Conservation (phyloP, 805 yeast genomes). For the Schizosaccharomyces cryophilus region DNA sequence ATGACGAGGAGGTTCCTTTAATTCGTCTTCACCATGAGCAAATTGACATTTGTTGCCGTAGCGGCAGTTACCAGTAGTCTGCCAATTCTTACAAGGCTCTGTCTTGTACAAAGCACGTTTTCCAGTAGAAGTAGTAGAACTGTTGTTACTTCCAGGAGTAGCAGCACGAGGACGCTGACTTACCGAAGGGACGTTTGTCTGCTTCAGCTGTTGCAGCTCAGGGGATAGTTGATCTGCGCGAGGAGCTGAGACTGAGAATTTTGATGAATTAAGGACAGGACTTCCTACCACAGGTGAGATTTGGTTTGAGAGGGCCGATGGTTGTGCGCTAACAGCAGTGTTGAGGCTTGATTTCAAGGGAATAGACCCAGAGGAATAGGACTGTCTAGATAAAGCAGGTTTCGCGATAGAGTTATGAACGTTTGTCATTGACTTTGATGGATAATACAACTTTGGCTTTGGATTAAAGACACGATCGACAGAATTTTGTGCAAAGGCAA, state of each 20-base stretch:
- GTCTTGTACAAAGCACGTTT: conserved; percentile 1
- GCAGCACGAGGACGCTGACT: too few species aligned
- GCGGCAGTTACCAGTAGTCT: not conserved
- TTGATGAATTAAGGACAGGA: not conserved
- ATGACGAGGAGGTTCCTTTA: not conserved
- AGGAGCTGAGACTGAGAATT: not conserved
- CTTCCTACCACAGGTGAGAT: not conserved
- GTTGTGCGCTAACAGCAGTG: not conserved
- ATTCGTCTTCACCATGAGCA: not conserved
- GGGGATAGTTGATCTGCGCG: too few species aligned
- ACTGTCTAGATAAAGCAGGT: not conserved
- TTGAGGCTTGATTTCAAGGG: not conserved
- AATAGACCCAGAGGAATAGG: not conserved
- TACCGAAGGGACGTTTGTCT: not conserved
- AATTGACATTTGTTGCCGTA: conserved; percentile 2
- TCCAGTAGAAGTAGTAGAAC: not conserved
- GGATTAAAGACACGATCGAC: not conserved
- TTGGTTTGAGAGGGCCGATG: not conserved
- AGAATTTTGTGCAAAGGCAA: not conserved
- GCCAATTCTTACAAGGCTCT: conserved; percentile 1
- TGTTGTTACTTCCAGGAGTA: too few species aligned
- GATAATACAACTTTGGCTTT: too few species aligned
- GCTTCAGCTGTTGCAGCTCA: not conserved
- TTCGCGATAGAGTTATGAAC: not conserved
- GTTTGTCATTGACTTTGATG: not conserved